Evolutionary conservation across 2,329 filamentous ascomycete species (phyloP).

Genomic region (Leptographium procerum): DNA sequence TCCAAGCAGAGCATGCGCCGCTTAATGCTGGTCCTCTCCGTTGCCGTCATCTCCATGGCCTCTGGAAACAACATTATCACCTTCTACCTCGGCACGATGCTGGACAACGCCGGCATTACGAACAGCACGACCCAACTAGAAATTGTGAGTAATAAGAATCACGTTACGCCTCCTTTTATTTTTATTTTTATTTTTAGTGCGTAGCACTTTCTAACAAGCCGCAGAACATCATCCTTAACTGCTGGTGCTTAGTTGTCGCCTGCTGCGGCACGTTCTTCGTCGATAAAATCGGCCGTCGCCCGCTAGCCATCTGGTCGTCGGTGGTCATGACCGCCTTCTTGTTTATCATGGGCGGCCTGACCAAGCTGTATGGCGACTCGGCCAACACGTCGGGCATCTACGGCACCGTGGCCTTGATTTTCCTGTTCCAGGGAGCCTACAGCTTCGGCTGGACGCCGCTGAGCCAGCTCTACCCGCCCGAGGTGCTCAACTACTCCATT

Average conservation of each 20-base stretch:
- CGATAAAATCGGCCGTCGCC: conserved; percentile 15
- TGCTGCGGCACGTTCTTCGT: conserved; percentile 12
- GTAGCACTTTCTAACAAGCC: not conserved
- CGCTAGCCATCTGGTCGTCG: not conserved
- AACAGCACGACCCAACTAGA: conserved; percentile 3
- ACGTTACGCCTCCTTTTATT: not conserved
- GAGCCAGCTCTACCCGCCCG: conserved; percentile 52
- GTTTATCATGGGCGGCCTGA: conserved; percentile 45
- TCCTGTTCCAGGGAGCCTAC: conserved; percentile 1
- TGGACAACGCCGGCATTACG: conserved; percentile 5
- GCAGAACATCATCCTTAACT: conserved; percentile 6
- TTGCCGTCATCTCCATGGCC: conserved; percentile 1
- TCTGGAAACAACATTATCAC: conserved; percentile 9
- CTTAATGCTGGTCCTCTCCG: not conserved
- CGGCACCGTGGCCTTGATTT: conserved; percentile 1
- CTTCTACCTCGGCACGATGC: conserved; percentile 5
- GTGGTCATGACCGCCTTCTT: conserved; percentile 50
- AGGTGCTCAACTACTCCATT: conserved; percentile 39
- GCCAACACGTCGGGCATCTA: not conserved
- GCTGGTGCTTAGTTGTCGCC: conserved; percentile 8
- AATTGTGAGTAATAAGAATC: not conserved
- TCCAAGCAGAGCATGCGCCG: not conserved
- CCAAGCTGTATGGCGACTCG: not conserved
- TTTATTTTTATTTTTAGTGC: not conserved
- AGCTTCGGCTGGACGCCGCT: conserved; percentile 1